Conservation (phyloP, 164 flowering plant genomes). For the Nymphaea thermarum region DNA sequence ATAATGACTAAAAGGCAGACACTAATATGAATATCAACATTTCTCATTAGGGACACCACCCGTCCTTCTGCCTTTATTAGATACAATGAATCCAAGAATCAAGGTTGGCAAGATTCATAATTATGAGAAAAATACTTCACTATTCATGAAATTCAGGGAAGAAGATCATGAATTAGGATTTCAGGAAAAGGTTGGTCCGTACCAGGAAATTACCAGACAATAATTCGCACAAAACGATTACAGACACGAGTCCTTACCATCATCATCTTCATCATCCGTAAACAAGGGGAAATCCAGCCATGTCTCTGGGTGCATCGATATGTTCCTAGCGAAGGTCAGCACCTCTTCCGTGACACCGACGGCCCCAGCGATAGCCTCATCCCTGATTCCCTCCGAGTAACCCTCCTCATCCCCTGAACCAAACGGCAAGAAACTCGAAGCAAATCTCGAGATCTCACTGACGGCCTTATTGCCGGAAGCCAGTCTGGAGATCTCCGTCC, state of each 20-base stretch:
- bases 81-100: too few species aligned
- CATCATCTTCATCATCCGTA: constrained; percentile 65
- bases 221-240: too few species aligned
- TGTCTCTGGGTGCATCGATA: constrained; percentile 92
- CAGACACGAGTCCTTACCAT: constrained; percentile 29
- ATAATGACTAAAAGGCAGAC: too few species aligned
- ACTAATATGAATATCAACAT: too few species aligned
- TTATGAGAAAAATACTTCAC: too few species aligned
- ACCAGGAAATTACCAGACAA: too few species aligned
- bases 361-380: constrained; percentile 9
- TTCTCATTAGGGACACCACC: too few species aligned
- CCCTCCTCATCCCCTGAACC: constrained; percentile 15
- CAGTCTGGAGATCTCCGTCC: constrained; percentile 17
- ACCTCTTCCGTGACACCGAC: constrained; percentile 82
- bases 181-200: too few species aligned
- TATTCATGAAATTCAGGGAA: too few species aligned
- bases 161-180: too few species aligned
- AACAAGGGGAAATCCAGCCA: constrained; percentile 90
- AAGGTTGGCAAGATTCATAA: too few species aligned
- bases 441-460: constrained; percentile 32
- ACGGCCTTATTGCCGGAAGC: constrained; percentile 17
- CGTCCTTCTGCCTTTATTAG: too few species aligned
- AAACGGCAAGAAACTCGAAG: constrained; percentile 25
- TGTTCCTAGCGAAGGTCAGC: constrained; percentile 77
- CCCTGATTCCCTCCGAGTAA: constrained; percentile 15